phyloP scores from a whole-genome alignment of 306 rosid genomes.

The Castanea crenata region DNA sequence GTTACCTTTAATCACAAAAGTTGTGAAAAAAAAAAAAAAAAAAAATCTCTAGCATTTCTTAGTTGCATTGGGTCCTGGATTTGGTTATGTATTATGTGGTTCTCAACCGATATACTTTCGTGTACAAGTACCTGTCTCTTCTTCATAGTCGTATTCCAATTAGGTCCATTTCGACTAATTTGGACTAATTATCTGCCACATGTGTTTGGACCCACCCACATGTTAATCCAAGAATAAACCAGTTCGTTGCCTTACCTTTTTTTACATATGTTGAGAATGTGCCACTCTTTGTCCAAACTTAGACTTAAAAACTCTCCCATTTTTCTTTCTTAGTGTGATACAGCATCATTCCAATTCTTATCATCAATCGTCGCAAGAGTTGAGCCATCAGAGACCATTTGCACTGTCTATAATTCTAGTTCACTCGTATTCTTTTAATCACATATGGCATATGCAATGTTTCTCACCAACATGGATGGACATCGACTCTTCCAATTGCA shows the following conservation, averaged over 20 bases:
- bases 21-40: too few species aligned
- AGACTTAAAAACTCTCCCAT: not conserved
- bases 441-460: too few species aligned
- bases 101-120: too few species aligned
- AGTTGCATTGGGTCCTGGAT: not conserved
- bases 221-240: not conserved
- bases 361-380: not conserved
- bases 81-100: not conserved
- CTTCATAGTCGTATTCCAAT: not conserved
- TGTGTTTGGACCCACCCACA: slow-evolving; percentile 1
- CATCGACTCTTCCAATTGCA: not conserved
- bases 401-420: not conserved
- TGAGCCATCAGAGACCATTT: not conserved
- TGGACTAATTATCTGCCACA: slow-evolving; percentile 15
- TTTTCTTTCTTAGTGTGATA: not conserved
- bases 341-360: not conserved
- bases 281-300: not conserved
- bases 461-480: not conserved
- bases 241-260: not conserved
- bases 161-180: slow-evolving; percentile 8
- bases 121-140: not conserved
- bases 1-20: too few species aligned
- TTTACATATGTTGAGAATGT: not conserved
- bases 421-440: too few species aligned
- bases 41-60: too few species aligned